These are phyloP conservation scores for Logfia minima DNA, from an alignment of 129 eudicot species.

Conservation along the genomic window DNA sequence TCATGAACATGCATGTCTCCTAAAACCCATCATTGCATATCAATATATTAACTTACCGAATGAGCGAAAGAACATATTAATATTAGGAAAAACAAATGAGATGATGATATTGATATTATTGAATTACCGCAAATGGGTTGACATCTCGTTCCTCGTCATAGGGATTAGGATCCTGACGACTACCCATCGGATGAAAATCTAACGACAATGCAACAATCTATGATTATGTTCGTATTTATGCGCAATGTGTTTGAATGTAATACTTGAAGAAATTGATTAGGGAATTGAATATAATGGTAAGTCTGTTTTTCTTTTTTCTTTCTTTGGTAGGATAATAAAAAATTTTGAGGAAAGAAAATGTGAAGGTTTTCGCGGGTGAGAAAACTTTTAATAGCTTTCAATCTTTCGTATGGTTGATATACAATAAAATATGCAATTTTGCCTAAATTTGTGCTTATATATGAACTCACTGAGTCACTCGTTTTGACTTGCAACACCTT, in stretches of 20 bases:
- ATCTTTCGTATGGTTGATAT: constrained; percentile 23
- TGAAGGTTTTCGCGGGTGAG: constrained; percentile 39
- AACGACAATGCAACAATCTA: background rate
- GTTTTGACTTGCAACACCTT: background rate
- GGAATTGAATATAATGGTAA: constrained; percentile 24
- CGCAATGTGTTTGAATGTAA: constrained; percentile 16
- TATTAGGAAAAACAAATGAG: background rate
- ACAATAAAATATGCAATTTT: background rate
- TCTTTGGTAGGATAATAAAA: constrained; percentile 12
- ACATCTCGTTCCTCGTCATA: constrained; percentile 21
- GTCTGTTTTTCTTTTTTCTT: background rate
- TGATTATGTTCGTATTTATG: background rate
- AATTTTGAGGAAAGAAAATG: constrained; percentile 11
- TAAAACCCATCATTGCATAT: constrained; percentile 21
- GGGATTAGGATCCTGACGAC: constrained; percentile 29
- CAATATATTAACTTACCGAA: background rate
- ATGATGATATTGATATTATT: background rate
- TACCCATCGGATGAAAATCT: constrained; percentile 27
- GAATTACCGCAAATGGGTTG: constrained; percentile 34
- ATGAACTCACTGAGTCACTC: no score
- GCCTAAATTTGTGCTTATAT: constrained; percentile 20
- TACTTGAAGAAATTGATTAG: constrained; percentile 14
- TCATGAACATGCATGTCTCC: constrained; percentile 23
- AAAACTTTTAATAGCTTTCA: constrained; percentile 9
- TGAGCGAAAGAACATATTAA: background rate